Evolutionary conservation across 2,329 filamentous ascomycete species (phyloP).

Genomic region (Botrytis deweyae): DNA sequence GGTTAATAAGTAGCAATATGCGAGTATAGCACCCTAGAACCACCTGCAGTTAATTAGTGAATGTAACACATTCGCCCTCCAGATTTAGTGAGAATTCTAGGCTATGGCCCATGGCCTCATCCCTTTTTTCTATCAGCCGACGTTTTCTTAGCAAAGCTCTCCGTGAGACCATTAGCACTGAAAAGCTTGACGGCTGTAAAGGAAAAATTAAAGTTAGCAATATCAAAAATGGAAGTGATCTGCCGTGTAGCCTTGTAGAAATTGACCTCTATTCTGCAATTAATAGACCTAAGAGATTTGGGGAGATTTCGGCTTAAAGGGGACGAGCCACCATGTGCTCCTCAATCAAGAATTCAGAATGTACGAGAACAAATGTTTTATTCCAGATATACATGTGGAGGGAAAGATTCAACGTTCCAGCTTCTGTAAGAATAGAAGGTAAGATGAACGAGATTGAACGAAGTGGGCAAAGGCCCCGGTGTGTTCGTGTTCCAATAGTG

Average conservation of each 20-base stretch:
- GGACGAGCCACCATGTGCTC: slow-evolving; percentile 11
- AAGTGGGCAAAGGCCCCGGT: slow-evolving; percentile 9
- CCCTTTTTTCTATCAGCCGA: slow-evolving; percentile 12
- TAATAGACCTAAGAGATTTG: background rate
- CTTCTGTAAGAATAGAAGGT: background rate
- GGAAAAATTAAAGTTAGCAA: background rate
- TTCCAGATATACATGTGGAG: background rate
- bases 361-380: background rate
- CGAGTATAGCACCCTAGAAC: background rate
- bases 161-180: background rate
- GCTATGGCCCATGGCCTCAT: slow-evolving; percentile 4
- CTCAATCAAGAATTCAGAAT: background rate
- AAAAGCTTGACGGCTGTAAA: background rate
- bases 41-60: slow-evolving; percentile 1
- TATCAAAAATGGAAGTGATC: background rate
- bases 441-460: background rate
- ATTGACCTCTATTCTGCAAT: background rate
- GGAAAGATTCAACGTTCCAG: background rate
- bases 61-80: background rate
- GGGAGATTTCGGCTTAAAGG: background rate
- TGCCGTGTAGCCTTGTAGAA: slow-evolving; percentile 16
- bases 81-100: background rate
- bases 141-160: background rate
- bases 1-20: background rate
- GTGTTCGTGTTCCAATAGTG: slow-evolving; percentile 10